A percentile compares a stretch with the other conserved stretches of the same genome.
Evolutionary conservation across 805 yeast genomes (phyloP).

Genomic region (Candida hispaniensis): DNA sequence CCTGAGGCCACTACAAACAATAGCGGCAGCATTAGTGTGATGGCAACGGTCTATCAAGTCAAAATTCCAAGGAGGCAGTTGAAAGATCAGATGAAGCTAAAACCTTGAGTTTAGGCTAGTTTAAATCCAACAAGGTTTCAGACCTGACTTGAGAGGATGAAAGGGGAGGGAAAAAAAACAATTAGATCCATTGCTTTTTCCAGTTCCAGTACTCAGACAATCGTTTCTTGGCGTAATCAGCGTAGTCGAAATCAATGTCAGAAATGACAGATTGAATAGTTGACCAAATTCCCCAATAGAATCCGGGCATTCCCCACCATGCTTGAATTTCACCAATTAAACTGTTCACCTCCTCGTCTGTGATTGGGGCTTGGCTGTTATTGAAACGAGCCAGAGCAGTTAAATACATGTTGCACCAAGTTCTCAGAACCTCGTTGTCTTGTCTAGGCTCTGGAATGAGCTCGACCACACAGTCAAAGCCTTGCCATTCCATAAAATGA

Average conservation of each 20-base stretch:
- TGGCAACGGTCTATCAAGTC: no score
- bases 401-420: slow-evolving; percentile 53
- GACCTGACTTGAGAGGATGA: no score
- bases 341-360: slow-evolving; percentile 30
- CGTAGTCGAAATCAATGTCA: slow-evolving; percentile 61
- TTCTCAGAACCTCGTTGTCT: slow-evolving; percentile 36
- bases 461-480: slow-evolving; percentile 55
- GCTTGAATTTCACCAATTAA: slow-evolving; percentile 46
- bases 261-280: slow-evolving; percentile 61
- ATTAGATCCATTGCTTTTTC: slow-evolving; percentile 34
- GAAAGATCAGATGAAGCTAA: no score
- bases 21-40: no score
- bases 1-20: no score
- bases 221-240: slow-evolving; percentile 46
- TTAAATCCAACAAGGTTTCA: no score
- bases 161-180: no score
- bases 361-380: slow-evolving; percentile 5
- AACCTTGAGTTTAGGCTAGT: no score
- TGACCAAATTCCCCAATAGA: slow-evolving; percentile 81
- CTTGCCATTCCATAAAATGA: slow-evolving; percentile 94
- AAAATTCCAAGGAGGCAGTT: no score
- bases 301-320: slow-evolving; percentile 72
- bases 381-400: slow-evolving; percentile 23
- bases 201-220: slow-evolving; percentile 61
- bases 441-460: slow-evolving; percentile 45